Conservation (phyloP, 2,329 filamentous ascomycete species). For the Alternaria brassicae region DNA sequence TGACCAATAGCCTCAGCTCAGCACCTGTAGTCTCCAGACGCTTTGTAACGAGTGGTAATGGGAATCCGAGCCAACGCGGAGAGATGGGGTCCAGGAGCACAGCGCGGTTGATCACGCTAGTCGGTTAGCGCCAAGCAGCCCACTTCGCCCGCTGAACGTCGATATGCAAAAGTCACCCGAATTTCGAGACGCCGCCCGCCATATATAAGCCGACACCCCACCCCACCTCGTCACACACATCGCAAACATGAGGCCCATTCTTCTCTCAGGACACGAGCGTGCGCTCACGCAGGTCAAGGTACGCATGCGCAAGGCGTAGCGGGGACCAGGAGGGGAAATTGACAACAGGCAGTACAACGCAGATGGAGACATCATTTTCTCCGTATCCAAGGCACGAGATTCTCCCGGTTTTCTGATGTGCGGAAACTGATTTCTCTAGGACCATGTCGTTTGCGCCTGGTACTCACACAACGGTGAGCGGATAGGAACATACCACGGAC, state of each 20-base stretch:
- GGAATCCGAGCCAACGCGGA: background rate
- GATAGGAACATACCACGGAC: slow-evolving; percentile 90
- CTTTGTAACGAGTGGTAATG: background rate
- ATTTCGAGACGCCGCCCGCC: slow-evolving; percentile 35
- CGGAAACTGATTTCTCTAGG: slow-evolving; percentile 45
- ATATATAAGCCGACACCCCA: slow-evolving; percentile 27
- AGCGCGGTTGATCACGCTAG: slow-evolving; percentile 20
- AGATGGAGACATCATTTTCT: slow-evolving; percentile 97
- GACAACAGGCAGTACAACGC: slow-evolving; percentile 60
- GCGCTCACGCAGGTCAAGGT: slow-evolving; percentile 88
- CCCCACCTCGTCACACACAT: slow-evolving; percentile 27
- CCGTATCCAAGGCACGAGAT: slow-evolving; percentile 58
- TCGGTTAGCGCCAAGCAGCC: slow-evolving; percentile 34
- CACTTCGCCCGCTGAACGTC: slow-evolving; percentile 39
- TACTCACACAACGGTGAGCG: slow-evolving; percentile 98
- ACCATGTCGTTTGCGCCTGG: slow-evolving; percentile 97
- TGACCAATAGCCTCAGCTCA: background rate
- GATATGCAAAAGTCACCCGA: slow-evolving; percentile 40
- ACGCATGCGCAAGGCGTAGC: slow-evolving; percentile 3
- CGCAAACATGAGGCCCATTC: slow-evolving; percentile 84
- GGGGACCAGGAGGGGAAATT: background rate
- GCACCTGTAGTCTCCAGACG: background rate
- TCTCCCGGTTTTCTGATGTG: background rate
- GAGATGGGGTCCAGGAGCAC: background rate
- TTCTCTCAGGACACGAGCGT: slow-evolving; percentile 95